Evolutionary conservation across 176 grass and related monocot species (phyloP), one percentile per base, ranked within the genome.

Genomic region (Tillandsia fasciculata): DNA sequence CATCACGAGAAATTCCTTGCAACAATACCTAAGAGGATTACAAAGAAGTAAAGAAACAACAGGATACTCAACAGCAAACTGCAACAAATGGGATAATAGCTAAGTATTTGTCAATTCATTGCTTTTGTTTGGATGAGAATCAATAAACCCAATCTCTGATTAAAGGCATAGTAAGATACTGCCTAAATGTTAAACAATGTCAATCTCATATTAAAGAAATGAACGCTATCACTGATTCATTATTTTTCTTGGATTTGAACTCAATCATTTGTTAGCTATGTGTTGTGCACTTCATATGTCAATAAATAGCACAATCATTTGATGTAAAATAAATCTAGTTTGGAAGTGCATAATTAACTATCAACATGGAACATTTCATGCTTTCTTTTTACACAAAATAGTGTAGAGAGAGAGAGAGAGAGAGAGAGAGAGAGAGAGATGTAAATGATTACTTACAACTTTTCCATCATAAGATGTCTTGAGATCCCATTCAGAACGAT

Each of bases 1-100:
- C 84, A 76, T 90, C 86, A 33, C 74, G 65, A 28, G 94, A 89
- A 11, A 99, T 70, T 65, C 94, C 94, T 88, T 99, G 81, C 77
- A 99, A 26, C n/a, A 99, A 18, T 51, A 88, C 70, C 94, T 99
- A 71, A 22, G 17, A 58, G 26, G 50, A 11, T 53, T 73, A 67
- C 17, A 81, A 5, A 1, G 71, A 58, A 52, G 48, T 64, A 13
- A 67, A 5, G 15, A 22, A 52, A 23, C 14, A 42, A 9, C 11
- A 12, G 3, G 15, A 67, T 9, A 48, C 15, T 66, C 47, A 12
- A 67, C 8, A 49, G 3, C 22, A 15, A 61, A 9, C 22, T 61
- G n/a, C 22, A 61, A 5, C 3, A 42, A 42, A 42, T 42, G 33
- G 33, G 4, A 42, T 42, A 42, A 42, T 5, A 42, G 33, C 33